These are phyloP conservation scores for Colletotrichum filicis DNA, from an alignment of 2,329 filamentous ascomycete species.

Conservation along the genomic window DNA sequence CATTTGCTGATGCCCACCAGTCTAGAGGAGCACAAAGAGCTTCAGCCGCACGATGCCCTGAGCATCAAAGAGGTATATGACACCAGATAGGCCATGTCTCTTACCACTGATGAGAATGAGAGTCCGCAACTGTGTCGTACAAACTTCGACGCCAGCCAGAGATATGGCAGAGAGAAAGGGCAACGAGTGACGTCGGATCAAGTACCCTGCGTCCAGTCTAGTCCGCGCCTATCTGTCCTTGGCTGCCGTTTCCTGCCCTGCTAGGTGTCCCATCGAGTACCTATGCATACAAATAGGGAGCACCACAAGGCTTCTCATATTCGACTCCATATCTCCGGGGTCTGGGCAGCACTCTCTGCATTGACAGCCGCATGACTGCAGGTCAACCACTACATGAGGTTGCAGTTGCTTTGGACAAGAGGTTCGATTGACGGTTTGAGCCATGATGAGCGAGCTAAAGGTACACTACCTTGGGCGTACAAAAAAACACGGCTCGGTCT, in stretches of 20 bases:
- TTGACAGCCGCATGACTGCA: neutral
- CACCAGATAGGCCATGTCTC: neutral
- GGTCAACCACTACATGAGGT: neutral
- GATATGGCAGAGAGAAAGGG: neutral
- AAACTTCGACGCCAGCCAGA: neutral
- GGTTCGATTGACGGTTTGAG: neutral
- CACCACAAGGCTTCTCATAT: neutral
- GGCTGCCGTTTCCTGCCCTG: neutral
- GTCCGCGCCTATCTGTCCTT: neutral
- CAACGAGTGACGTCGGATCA: conserved; percentile 2
- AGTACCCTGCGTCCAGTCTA: conserved; percentile 11
- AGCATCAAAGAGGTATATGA: neutral
- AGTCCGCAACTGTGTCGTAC: neutral
- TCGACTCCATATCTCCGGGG: neutral
- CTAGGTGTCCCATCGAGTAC: neutral
- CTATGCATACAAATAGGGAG: no score
- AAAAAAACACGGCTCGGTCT: neutral
- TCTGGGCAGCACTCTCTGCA: neutral
- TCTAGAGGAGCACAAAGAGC: neutral
- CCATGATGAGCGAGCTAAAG: neutral
- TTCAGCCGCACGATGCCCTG: neutral
- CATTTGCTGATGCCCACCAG: neutral
- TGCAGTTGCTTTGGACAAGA: neutral
- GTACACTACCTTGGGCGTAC: neutral
- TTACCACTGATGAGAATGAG: neutral